Percentiles rank a stretch among this genome's conserved stretches.
Conservation (phyloP, 257 asterid genomes). For the Solanum chilense region DNA sequence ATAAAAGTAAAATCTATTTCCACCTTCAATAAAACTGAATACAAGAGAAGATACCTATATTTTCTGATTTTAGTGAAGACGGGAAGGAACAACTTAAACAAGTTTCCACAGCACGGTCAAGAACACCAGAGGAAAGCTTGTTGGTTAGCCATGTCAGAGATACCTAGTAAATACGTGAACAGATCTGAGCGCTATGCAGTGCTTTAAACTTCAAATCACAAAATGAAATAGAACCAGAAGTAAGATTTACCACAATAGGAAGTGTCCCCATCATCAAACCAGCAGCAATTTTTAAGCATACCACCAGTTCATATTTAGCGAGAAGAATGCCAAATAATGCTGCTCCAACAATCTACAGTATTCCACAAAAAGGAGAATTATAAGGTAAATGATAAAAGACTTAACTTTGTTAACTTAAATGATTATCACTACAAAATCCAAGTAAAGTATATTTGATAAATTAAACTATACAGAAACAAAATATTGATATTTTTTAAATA, state of each 20-base stretch:
- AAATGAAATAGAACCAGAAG: neutral
- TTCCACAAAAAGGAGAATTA: neutral
- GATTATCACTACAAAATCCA: neutral
- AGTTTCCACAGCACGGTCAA: slow-evolving; percentile 54
- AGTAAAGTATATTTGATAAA: neutral
- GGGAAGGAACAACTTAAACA: slow-evolving; percentile 28
- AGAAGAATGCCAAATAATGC: slow-evolving; percentile 78
- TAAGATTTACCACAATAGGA: slow-evolving; percentile 58
- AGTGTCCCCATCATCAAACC: slow-evolving; percentile 61
- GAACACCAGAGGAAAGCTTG: slow-evolving; percentile 81
- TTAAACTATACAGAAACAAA: neutral
- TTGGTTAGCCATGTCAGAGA: slow-evolving; percentile 78
- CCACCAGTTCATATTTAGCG: slow-evolving; percentile 59
- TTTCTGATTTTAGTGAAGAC: slow-evolving; percentile 27
- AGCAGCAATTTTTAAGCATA: slow-evolving; percentile 74
- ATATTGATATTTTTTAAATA: neutral
- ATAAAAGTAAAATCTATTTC: slow-evolving; percentile 3
- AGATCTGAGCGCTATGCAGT: neutral
- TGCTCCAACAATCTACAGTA: slow-evolving; percentile 76
- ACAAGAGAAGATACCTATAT: slow-evolving; percentile 42
- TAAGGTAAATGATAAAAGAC: neutral
- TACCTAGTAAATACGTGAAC: slow-evolving; percentile 29
- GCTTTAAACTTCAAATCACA: neutral
- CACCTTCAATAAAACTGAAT: neutral
- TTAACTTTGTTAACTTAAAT: neutral